phyloP scores from a whole-genome alignment of 768 basidiomycete species.

The Tubosaeta sp. region DNA sequence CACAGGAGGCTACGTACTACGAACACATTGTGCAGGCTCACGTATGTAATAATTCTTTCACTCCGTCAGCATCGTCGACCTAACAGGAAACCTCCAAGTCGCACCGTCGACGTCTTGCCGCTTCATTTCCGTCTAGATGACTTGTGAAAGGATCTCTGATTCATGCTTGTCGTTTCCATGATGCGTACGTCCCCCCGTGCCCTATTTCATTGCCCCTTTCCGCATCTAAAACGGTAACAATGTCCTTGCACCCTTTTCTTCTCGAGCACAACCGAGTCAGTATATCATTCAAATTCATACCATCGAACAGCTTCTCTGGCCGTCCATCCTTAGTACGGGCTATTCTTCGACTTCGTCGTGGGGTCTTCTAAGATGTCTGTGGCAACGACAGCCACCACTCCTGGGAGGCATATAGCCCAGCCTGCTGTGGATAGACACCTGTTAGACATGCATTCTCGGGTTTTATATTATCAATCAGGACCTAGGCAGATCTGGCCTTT shows the following conservation, averaged over 20 bases:
- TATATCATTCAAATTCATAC: conserved; percentile 13
- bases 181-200: conserved; percentile 8
- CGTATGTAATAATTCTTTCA: conserved; percentile 20
- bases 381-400: conserved; percentile 10
- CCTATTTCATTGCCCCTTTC: conserved; percentile 16
- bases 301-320: conserved; percentile 3
- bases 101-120: conserved; percentile 1
- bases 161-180: conserved; percentile 4
- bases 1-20: conserved; percentile 26
- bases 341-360: conserved; percentile 8
- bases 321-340: conserved; percentile 2
- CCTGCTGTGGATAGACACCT: background rate
- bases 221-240: conserved; percentile 5
- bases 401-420: conserved; percentile 1
- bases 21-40: conserved; percentile 6
- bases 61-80: background rate
- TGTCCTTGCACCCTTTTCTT: conserved; percentile 4
- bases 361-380: conserved; percentile 3
- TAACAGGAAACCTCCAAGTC: conserved; percentile 8
- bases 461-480: conserved; percentile 11
- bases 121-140: conserved; percentile 22
- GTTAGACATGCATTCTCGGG: conserved; percentile 6
- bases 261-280: conserved; percentile 5
- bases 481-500: conserved; percentile 1
- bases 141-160: conserved; percentile 3